A percentile compares a stretch with the other conserved stretches of the same genome.
Conservation (phyloP, 2,329 filamentous ascomycete genomes). For the Pseudocercospora musae region DNA sequence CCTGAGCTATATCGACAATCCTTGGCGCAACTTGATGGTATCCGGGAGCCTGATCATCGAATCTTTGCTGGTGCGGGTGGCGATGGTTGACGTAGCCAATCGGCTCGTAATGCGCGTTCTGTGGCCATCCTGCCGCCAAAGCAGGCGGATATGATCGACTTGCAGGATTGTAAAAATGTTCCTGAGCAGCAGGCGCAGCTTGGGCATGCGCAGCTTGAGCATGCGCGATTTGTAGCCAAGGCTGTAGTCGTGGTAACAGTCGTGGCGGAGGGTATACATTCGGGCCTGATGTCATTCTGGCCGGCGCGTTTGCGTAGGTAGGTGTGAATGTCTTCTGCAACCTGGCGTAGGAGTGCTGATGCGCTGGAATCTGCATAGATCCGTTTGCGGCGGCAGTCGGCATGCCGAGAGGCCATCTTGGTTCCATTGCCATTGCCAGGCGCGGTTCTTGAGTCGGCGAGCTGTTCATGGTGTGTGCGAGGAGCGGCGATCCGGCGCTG, state of each 20-base stretch:
- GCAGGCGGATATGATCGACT: neutral
- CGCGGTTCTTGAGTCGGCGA: neutral
- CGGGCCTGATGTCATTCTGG: neutral
- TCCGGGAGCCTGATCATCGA: neutral
- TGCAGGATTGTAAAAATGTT: neutral
- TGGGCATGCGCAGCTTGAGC: neutral
- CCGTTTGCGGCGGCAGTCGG: neutral
- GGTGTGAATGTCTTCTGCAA: neutral
- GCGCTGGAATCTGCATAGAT: neutral
- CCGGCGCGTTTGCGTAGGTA: neutral
- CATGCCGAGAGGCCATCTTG: neutral
- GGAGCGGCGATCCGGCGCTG: neutral
- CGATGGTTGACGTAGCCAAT: neutral
- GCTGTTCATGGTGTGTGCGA: neutral
- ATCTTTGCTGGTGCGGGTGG: neutral
- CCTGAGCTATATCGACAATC: neutral
- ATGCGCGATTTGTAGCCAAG: neutral
- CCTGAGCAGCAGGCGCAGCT: neutral
- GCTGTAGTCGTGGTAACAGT: neutral
- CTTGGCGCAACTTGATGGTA: neutral
- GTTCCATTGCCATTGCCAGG: neutral
- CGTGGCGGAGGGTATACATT: neutral
- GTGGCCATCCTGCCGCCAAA: neutral
- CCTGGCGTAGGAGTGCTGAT: neutral
- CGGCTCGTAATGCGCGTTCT: neutral